Evolutionary conservation across 2,329 filamentous ascomycete species (phyloP).

Genomic region (Endoconidiophora laricicola): DNA sequence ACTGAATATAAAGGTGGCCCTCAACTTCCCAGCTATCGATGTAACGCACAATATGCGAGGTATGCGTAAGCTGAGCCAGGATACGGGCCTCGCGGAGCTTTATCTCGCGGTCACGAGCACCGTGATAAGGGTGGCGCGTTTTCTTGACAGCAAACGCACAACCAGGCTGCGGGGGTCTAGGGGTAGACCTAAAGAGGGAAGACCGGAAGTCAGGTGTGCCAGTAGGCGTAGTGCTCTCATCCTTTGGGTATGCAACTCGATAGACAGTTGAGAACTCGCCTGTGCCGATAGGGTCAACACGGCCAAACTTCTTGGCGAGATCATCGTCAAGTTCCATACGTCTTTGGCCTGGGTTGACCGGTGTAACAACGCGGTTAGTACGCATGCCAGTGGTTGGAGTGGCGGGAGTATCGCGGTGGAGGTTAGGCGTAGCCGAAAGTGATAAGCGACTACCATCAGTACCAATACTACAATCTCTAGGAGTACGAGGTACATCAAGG

Average conservation of each 20-base stretch:
- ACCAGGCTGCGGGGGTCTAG: conserved; percentile 35
- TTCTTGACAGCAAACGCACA: conserved; percentile 88
- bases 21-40: conserved; percentile 78
- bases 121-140: conserved; percentile 62
- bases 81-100: conserved; percentile 75
- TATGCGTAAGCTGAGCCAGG: conserved; percentile 57
- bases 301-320: conserved; percentile 60
- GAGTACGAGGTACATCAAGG: conserved; percentile 48
- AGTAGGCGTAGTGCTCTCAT: conserved; percentile 11
- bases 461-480: conserved; percentile 55
- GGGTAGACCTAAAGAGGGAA: conserved; percentile 30
- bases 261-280: conserved; percentile 94
- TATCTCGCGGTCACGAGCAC: conserved; percentile 60
- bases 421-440: conserved; percentile 42
- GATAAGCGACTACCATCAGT: conserved; percentile 71
- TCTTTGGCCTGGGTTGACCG: conserved; percentile 47
- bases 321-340: conserved; percentile 52
- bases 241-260: conserved; percentile 40
- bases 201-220: conserved; percentile 15
- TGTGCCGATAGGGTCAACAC: conserved; percentile 62
- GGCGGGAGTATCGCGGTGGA: conserved; percentile 36
- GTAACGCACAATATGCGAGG: conserved; percentile 73
- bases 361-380: conserved; percentile 37
- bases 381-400: conserved; percentile 53
- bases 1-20: conserved; percentile 85